These are phyloP conservation scores for Eragrostis tef DNA, from an alignment of 202 grass and related monocot species.

Conservation along the genomic window DNA sequence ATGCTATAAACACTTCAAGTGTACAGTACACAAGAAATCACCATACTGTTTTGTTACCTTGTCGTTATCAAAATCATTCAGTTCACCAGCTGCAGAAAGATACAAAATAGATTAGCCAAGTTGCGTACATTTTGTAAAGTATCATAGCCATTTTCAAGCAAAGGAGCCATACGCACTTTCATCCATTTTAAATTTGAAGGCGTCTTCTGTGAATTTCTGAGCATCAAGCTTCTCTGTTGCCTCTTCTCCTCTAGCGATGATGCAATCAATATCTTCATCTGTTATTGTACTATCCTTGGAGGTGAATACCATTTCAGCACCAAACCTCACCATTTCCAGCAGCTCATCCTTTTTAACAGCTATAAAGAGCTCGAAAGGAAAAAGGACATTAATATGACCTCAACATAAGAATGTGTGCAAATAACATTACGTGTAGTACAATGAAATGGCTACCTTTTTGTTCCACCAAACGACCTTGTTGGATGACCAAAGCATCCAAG, in stretches of 20 bases:
- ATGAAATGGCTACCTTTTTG: conserved; percentile 68
- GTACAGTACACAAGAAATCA: background rate
- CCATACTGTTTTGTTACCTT: conserved; percentile 60
- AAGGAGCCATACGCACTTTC: conserved; percentile 61
- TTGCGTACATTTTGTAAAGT: too few species aligned
- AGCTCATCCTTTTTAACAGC: conserved; percentile 98
- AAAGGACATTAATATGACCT: conserved; percentile 13
- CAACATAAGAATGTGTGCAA: background rate
- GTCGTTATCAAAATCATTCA: conserved; percentile 95
- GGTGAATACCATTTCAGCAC: conserved; percentile 99
- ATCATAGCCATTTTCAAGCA: background rate
- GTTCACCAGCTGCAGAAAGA: conserved; percentile 71
- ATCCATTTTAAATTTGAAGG: conserved; percentile 97
- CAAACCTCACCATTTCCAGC: conserved; percentile 95
- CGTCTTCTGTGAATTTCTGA: conserved; percentile 96
- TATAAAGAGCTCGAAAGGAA: conserved; percentile 35
- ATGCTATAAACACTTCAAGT: too few species aligned
- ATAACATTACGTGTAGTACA: background rate
- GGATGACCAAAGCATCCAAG: conserved; percentile 96
- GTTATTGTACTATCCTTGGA: conserved; percentile 96
- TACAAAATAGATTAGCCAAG: conserved; percentile 19
- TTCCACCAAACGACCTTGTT: conserved; percentile 87
- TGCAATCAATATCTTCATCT: conserved; percentile 94
- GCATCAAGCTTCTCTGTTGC: conserved; percentile 87
- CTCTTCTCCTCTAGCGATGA: conserved; percentile 97